Conservation (phyloP, 1,284 basidiomycete species). For the Trichosporon ovoides region DNA sequence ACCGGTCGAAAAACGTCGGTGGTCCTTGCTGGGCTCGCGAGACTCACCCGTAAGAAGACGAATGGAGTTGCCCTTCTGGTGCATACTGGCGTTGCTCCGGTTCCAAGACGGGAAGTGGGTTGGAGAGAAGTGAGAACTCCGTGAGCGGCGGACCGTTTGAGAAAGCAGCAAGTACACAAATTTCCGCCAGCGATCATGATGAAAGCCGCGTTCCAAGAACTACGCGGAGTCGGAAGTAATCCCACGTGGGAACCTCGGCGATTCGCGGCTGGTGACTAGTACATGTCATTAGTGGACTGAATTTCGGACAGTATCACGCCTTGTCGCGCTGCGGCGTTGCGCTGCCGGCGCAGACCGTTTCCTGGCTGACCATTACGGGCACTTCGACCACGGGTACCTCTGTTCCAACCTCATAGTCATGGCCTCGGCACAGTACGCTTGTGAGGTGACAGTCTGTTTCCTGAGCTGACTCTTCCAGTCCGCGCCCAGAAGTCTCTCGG, state of each 20-base stretch:
- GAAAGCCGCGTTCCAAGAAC: not conserved
- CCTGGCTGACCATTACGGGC: not conserved
- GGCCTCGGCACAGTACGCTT: conserved; percentile 54
- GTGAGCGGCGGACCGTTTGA: conserved; percentile 4
- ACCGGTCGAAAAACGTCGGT: not conserved
- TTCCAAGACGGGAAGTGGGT: conserved; percentile 1
- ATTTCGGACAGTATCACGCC: conserved; percentile 3
- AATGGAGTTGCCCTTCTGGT: conserved; percentile 83
- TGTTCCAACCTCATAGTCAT: conserved; percentile 14
- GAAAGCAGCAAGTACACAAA: conserved; percentile 6
- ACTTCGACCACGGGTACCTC: not conserved
- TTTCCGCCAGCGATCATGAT: not conserved
- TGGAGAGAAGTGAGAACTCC: not conserved
- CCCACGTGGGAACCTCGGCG: not conserved
- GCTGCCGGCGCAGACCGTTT: not conserved
- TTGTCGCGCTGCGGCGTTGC: not conserved
- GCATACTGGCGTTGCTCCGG: conserved; percentile 34
- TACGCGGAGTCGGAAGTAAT: conserved; percentile 1
- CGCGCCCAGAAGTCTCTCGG: conserved; percentile 90
- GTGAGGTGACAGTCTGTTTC: conserved; percentile 53
- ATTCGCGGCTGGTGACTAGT: no score
- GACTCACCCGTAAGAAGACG: conserved; percentile 81
- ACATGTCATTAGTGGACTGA: not conserved
- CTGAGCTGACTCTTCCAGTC: conserved; percentile 52
- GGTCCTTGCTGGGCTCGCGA: not conserved